These are phyloP conservation scores for Pouteria glomerata DNA, from an alignment of 148 eudicot species.

Conservation along the genomic window DNA sequence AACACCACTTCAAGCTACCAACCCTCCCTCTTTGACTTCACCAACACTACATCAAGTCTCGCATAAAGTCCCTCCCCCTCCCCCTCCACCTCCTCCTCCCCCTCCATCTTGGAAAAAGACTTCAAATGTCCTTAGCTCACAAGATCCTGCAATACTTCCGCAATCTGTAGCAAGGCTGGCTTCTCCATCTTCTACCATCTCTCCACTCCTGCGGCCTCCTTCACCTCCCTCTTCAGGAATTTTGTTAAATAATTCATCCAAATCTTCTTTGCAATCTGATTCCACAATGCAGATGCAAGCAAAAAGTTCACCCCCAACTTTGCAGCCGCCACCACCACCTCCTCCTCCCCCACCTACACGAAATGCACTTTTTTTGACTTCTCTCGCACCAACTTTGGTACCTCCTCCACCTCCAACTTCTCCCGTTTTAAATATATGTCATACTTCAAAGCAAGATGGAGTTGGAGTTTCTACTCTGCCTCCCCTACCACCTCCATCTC, in stretches of 20 bases:
- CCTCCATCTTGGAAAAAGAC: conserved; percentile 14
- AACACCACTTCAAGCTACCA: conserved; percentile 12
- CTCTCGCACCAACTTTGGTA: not conserved
- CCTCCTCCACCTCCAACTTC: conserved; percentile 32
- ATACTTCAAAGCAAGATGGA: conserved; percentile 1
- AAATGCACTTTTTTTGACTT: too few species aligned
- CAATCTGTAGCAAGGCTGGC: conserved; percentile 23
- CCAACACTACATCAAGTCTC: not conserved
- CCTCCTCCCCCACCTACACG: conserved; percentile 24
- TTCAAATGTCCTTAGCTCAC: not conserved
- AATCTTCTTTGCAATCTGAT: conserved; percentile 7
- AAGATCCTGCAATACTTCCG: conserved; percentile 15
- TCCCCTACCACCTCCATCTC: conserved; percentile 16
- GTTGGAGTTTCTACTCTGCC: conserved; percentile 19
- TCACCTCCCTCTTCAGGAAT: conserved; percentile 27
- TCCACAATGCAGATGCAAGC: conserved; percentile 13
- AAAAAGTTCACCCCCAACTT: conserved; percentile 1
- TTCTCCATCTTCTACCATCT: conserved; percentile 23
- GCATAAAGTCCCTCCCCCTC: conserved; percentile 6
- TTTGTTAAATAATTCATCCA: conserved; percentile 6
- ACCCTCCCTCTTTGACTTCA: conserved; percentile 5
- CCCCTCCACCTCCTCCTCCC: conserved; percentile 15
- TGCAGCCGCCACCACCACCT: conserved; percentile 37
- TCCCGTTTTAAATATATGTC: not conserved
- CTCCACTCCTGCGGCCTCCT: conserved; percentile 23